These are phyloP conservation scores for Delitschia confertaspora DNA, from an alignment of 495 filamentous ascomycete genomes.

Conservation along the genomic window DNA sequence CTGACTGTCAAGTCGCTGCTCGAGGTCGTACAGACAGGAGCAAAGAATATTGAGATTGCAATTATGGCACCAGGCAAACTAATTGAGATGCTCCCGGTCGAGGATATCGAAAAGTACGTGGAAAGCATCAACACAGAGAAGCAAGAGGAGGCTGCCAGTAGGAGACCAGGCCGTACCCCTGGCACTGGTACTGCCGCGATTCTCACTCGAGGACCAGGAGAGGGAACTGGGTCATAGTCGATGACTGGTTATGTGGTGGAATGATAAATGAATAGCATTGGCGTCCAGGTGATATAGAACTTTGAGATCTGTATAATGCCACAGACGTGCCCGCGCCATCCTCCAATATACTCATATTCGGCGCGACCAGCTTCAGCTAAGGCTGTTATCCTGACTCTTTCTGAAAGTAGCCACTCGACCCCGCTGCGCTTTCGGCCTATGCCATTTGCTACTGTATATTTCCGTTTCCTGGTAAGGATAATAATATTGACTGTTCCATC, in stretches of 20 bases:
- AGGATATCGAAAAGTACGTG: slow-evolving; percentile 92
- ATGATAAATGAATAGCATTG: slow-evolving; percentile 18
- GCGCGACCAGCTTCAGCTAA: no score
- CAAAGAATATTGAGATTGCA: slow-evolving; percentile 99
- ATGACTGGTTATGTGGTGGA: slow-evolving; percentile 1
- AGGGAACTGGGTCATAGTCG: slow-evolving; percentile 21
- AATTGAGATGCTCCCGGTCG: slow-evolving; percentile 89
- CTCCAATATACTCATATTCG: slow-evolving; percentile 13
- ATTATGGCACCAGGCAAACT: slow-evolving; percentile 92
- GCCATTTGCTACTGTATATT: no score
- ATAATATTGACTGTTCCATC: background rate
- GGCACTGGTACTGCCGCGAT: slow-evolving; percentile 73
- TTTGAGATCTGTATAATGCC: slow-evolving; percentile 14
- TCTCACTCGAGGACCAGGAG: slow-evolving; percentile 53
- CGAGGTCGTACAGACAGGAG: slow-evolving; percentile 96
- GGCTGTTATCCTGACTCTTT: no score
- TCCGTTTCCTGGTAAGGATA: background rate
- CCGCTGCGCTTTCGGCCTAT: no score
- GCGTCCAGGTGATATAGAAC: slow-evolving; percentile 22
- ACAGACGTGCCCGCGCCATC: background rate
- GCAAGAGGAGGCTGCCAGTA: slow-evolving; percentile 94
- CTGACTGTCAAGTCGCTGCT: slow-evolving; percentile 94
- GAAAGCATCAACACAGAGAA: slow-evolving; percentile 99
- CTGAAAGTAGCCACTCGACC: no score
- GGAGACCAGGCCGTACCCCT: slow-evolving; percentile 75